Base-by-base conservation (phyloP, 2,329 filamentous ascomycete species). In the Aulographum hederae region DNA sequence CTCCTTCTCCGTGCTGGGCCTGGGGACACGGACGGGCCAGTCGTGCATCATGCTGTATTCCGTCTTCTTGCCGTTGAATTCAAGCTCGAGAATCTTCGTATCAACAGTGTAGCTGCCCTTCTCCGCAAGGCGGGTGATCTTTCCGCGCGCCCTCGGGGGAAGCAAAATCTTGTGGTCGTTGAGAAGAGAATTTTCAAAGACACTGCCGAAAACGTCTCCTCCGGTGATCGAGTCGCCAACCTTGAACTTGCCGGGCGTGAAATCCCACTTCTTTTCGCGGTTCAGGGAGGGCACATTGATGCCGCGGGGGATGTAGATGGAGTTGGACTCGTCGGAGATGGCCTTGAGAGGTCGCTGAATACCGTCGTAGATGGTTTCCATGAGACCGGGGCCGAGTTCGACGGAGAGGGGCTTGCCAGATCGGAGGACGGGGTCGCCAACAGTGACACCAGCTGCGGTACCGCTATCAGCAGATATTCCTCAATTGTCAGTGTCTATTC, bases 311-410 rank as follows among this genome's bases (percentile, higher is more conserved):
- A 98, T 98, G 58, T 98, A 98, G 57, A 98, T 98, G 57, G 80
- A 84, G 50, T 82, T 64, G 32, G 84, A 73, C 30, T 69, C 58
- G 26, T 76, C 63, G 44, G 81, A 65, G 48, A 98, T 98, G 43
- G 71, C 74, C 59, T 77, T 77, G 46, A 98, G 74, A 31, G 89
- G 89, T 52, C 89, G 77, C 58, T 98, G 89, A 48, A 98, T 98
- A 63, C 89, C 89, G 56, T 98, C 89, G 67, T 95, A 98, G 57
- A 98, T 98, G 43, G 89, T 94, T 62, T 95, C 86, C 70, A 98
- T 82, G 55, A 98, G 65, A 53, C 89, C 89, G 40, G 89, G 89
- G 31, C 89, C 89, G 30, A 98, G 77, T 58, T 98, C 89, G 58
- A 98, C 89, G 36, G 89, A 94, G 34, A 98, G 66, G 40, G 89